Base-by-base conservation (phyloP, 2,329 filamentous ascomycete species). In the Aschersonia sp. region DNA sequence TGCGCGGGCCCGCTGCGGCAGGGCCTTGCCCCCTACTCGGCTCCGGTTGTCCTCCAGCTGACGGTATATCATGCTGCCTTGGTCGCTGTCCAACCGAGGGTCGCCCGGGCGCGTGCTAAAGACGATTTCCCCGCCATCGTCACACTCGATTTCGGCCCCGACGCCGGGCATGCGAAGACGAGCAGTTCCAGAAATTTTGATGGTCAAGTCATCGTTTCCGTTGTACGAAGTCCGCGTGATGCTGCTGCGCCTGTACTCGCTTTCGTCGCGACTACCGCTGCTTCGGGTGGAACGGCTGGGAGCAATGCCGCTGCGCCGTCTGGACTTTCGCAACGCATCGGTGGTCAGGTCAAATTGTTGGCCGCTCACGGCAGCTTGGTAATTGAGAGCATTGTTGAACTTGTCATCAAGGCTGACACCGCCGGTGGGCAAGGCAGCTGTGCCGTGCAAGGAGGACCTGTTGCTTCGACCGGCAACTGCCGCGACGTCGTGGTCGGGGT, bases 211-310 rank as follows among this genome's bases (percentile, higher is more conserved):
- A 39, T 81, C 76, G 47, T 52, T 69, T 49, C 40, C 40, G 14
- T 68, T 72, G 4, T 61, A 62, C 5, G 62, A 66, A 6, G 73
- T 76, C 35, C 73, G 67, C 4, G 78, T 82, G 8, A 78, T 76
- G 41, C 75, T 75, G 47, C 77, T 81, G 52, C 75, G 73, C 53
- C 71, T 72, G 60, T 73, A 79, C 48, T 81, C 78, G 60, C 78
- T 81, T 49, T 81, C 78, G 54, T 81, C 79, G 42, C 69, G 76
- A 57, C 78, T 81, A 29, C 61, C 71, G 52, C 70, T 79, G 67
- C 73, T 80, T 52, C 71, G 71, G 46, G 70, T 80, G 40, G 73
- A 79, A 30, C 70, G 70, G 57, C 72, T 78, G 64, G 71, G 77
- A 29, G 65, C 62, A 6, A 65, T 69, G 50, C 66, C 69, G 52